Conservation (phyloP, 2,329 filamentous ascomycete species). For the Massarina eburnea region DNA sequence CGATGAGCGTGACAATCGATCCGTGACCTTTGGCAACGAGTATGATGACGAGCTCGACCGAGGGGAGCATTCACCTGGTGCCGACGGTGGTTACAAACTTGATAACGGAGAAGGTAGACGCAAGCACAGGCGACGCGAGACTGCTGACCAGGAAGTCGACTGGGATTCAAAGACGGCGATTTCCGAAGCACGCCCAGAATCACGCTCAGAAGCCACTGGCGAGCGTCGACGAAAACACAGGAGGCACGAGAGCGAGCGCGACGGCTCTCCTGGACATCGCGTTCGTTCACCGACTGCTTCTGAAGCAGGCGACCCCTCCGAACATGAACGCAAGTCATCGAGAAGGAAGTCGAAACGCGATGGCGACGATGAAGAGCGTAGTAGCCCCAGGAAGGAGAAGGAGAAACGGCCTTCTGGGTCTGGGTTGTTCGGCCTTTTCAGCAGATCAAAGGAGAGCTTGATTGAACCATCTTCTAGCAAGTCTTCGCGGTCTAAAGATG, state of each 20-base stretch:
- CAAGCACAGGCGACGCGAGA: constrained; percentile 35
- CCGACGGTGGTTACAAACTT: constrained; percentile 37
- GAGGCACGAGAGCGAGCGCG: constrained; percentile 33
- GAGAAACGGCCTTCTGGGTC: constrained; percentile 49
- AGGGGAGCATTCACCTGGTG: constrained; percentile 40
- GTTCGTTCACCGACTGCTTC: constrained; percentile 41
- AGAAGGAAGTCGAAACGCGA: constrained; percentile 46
- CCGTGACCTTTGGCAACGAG: constrained; percentile 22
- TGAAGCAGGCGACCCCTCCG: constrained; percentile 44
- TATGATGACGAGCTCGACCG: constrained; percentile 30
- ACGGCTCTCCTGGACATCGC: constrained; percentile 32
- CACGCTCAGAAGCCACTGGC: constrained; percentile 39
- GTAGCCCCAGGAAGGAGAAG: constrained; percentile 37
- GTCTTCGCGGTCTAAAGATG: constrained; percentile 35
- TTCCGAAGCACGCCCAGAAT: constrained; percentile 39
- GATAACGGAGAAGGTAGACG: constrained; percentile 34
- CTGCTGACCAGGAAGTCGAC: constrained; percentile 41
- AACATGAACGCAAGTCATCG: constrained; percentile 40
- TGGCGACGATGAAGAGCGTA: constrained; percentile 47
- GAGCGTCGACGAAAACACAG: constrained; percentile 39
- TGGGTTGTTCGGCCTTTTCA: constrained; percentile 51
- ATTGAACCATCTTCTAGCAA: constrained; percentile 33
- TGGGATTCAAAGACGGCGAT: constrained; percentile 45
- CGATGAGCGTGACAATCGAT: constrained; percentile 15
- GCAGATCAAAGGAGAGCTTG: constrained; percentile 46